phyloP scores from a whole-genome alignment of 2,329 filamentous ascomycete genomes.

The Pestalotiopsis sp. region DNA sequence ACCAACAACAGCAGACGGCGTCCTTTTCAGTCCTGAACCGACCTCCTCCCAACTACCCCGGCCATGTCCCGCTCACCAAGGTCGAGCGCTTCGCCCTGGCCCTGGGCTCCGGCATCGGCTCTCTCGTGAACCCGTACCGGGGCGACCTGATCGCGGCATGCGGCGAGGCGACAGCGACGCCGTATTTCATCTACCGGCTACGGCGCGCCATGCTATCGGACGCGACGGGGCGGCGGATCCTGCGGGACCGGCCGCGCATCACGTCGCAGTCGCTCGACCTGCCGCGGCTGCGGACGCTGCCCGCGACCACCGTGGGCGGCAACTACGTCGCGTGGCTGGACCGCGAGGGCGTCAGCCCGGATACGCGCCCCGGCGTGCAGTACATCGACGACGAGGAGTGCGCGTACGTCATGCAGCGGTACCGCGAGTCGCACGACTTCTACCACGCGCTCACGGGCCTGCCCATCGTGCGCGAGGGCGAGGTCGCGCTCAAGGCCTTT shows the following conservation, averaged over 20 bases:
- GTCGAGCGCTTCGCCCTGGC: constrained; percentile 76
- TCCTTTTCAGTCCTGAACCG: constrained; percentile 83
- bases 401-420: constrained; percentile 98
- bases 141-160: constrained; percentile 91
- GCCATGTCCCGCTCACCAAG: constrained; percentile 85
- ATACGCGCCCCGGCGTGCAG: constrained; percentile 79
- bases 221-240: constrained; percentile 85
- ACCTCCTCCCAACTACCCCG: constrained; percentile 84
- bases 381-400: constrained; percentile 96
- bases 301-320: constrained; percentile 74
- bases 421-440: constrained; percentile 96
- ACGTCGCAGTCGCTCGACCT: constrained; percentile 74
- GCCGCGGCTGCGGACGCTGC: constrained; percentile 70
- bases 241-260: constrained; percentile 87
- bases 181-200: constrained; percentile 92
- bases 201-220: constrained; percentile 87
- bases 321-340: constrained; percentile 92
- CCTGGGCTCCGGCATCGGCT: constrained; percentile 64
- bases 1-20: neutral
- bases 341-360: constrained; percentile 87
- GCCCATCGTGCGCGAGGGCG: constrained; percentile 90
- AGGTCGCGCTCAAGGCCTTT: constrained; percentile 96
- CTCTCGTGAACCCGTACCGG: constrained; percentile 75
- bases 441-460: constrained; percentile 93
- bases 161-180: constrained; percentile 92